These are phyloP conservation scores for Tolypocladium sp. DNA, from an alignment of 2,329 filamentous ascomycete genomes.

Conservation along the genomic window DNA sequence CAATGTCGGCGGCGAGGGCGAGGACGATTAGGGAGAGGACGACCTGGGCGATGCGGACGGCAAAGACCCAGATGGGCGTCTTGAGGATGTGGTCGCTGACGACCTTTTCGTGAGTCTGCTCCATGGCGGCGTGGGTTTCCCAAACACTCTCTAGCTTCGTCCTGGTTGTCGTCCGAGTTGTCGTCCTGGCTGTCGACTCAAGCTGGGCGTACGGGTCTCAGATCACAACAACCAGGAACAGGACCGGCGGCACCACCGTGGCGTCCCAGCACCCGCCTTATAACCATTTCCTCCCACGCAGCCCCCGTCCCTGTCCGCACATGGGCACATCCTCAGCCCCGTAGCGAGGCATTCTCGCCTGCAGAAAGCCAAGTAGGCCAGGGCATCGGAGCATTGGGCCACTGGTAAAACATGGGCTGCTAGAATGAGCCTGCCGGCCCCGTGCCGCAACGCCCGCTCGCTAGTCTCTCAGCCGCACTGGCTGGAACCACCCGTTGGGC, in stretches of 20 bases:
- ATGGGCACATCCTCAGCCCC: neutral
- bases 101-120: constrained; percentile 8
- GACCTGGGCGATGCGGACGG: constrained; percentile 29
- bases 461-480: neutral
- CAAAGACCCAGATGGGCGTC: constrained; percentile 33
- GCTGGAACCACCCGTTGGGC: neutral
- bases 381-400: neutral
- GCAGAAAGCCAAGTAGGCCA: neutral
- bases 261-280: neutral
- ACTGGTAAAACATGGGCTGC: neutral
- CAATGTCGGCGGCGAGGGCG: constrained; percentile 30
- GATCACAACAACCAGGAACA: neutral
- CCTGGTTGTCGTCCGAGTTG: neutral
- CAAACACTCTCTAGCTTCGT: neutral
- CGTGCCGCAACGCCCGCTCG: neutral
- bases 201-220: neutral
- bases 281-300: neutral
- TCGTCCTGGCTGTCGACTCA: neutral
- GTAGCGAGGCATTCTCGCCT: neutral
- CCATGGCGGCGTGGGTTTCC: constrained; percentile 4
- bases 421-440: neutral
- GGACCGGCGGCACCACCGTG: neutral
- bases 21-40: constrained; percentile 32
- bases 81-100: constrained; percentile 21
- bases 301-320: neutral